These are phyloP conservation scores for Colletotrichum tropicicola DNA, from an alignment of 2,329 filamentous ascomycete genomes.

Conservation along the genomic window DNA sequence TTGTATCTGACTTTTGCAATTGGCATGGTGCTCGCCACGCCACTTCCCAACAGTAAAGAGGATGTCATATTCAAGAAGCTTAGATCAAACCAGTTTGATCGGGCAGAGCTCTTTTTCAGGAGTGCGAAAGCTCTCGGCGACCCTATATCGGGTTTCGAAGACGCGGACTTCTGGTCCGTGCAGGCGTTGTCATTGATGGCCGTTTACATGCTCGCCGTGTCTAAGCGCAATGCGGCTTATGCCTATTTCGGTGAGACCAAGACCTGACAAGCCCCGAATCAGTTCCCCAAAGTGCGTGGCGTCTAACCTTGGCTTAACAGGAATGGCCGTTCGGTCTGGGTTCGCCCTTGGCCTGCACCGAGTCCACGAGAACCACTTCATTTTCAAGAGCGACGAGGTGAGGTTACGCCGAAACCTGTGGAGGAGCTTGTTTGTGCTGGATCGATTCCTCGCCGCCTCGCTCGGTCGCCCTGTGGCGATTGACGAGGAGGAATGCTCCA, in stretches of 20 bases:
- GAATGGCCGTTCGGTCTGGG: slow-evolving; percentile 70
- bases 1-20: slow-evolving; percentile 71
- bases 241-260: slow-evolving; percentile 62
- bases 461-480: slow-evolving; percentile 71
- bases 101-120: slow-evolving; percentile 70
- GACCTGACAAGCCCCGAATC: background rate
- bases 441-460: slow-evolving; percentile 69
- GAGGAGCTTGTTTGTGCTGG: slow-evolving; percentile 71
- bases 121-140: slow-evolving; percentile 63
- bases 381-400: slow-evolving; percentile 58
- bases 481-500: slow-evolving; percentile 68
- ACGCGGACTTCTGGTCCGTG: slow-evolving; percentile 71
- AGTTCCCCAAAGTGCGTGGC: background rate
- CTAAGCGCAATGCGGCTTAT: slow-evolving; percentile 71
- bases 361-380: slow-evolving; percentile 61
- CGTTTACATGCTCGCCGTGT: slow-evolving; percentile 69
- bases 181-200: slow-evolving; percentile 72
- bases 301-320: slow-evolving; percentile 43
- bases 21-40: slow-evolving; percentile 66
- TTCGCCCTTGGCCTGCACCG: slow-evolving; percentile 70
- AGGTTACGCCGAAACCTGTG: slow-evolving; percentile 65
- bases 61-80: slow-evolving; percentile 60
- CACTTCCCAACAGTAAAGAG: slow-evolving; percentile 57
- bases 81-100: slow-evolving; percentile 54
- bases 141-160: slow-evolving; percentile 60